Conservation (phyloP, 2,329 filamentous ascomycete genomes). For the Alternaria ventricosa region DNA sequence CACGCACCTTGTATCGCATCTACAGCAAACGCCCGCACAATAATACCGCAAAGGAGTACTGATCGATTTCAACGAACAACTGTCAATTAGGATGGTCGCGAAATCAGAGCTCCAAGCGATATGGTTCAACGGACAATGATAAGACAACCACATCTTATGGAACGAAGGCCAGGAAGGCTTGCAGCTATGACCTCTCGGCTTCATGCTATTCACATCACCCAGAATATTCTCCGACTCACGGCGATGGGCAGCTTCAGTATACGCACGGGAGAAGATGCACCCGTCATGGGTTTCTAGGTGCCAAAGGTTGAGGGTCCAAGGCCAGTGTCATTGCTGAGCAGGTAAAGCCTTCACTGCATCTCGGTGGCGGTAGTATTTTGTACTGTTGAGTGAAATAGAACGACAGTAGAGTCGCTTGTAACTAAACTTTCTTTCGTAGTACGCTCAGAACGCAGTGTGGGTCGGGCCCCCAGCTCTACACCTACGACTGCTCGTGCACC, state of each 20-base stretch:
- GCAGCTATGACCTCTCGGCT: background rate
- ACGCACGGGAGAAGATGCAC: background rate
- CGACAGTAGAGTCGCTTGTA: background rate
- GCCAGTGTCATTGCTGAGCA: background rate
- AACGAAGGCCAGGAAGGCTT: background rate
- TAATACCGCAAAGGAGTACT: background rate
- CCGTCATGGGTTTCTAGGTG: slow-evolving; percentile 5
- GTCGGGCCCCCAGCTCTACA: background rate
- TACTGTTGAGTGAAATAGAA: background rate
- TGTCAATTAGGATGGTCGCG: background rate
- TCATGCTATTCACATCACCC: background rate
- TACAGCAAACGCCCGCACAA: background rate
- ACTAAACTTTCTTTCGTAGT: background rate
- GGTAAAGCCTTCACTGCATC: background rate
- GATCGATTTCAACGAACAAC: fast-evolving
- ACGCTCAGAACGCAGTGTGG: background rate
- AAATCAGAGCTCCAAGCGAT: background rate
- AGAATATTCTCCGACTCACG: background rate
- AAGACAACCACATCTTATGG: background rate
- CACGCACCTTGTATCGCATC: background rate
- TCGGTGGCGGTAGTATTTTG: background rate
- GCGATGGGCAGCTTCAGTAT: slow-evolving; percentile 1
- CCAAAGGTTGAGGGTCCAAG: background rate
- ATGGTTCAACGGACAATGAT: background rate
- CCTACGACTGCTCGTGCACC: background rate